Percentiles rank a stretch among this genome's conserved stretches.
Conservation (phyloP, 148 eudicot genomes). For the Agrostemma githago region DNA sequence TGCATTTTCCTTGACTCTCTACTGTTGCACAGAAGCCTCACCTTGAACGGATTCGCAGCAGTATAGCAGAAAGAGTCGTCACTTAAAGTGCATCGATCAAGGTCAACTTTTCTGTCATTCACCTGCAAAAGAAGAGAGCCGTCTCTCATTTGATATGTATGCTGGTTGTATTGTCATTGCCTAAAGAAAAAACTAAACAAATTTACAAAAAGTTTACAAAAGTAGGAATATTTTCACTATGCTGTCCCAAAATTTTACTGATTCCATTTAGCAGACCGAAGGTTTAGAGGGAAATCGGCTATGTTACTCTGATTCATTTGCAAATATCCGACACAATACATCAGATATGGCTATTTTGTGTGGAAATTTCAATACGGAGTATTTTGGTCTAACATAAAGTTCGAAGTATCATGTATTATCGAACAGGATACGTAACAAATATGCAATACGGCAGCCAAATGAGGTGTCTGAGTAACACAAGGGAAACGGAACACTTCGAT, state of each 20-base stretch:
- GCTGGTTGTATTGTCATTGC: too few relatives aligned
- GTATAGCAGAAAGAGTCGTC: constrained; percentile 54
- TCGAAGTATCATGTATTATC: too few relatives aligned
- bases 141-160: constrained; percentile 3
- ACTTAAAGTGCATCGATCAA: constrained; percentile 33
- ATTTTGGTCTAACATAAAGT: too few relatives aligned
- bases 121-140: constrained; percentile 40
- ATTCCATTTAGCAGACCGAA: background rate
- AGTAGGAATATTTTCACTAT: background rate
- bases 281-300: too few relatives aligned
- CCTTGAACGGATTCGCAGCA: constrained; percentile 51
- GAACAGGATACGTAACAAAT: too few relatives aligned
- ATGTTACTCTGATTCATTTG: too few relatives aligned
- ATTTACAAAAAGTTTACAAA: background rate
- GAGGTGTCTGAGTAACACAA: too few relatives aligned
- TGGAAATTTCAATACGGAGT: too few relatives aligned
- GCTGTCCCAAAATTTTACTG: background rate
- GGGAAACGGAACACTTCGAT: too few relatives aligned
- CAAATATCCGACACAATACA: too few relatives aligned
- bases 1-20: constrained; percentile 39
- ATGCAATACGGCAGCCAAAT: too few relatives aligned
- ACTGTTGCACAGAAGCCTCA: constrained; percentile 46
- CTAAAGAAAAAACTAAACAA: background rate
- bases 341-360: too few relatives aligned
- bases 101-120: constrained; percentile 66